Percentiles rank a stretch among this genome's conserved stretches.
Conservation (phyloP, 805 yeast species). For the Cyberlindnera misumaiensis region DNA sequence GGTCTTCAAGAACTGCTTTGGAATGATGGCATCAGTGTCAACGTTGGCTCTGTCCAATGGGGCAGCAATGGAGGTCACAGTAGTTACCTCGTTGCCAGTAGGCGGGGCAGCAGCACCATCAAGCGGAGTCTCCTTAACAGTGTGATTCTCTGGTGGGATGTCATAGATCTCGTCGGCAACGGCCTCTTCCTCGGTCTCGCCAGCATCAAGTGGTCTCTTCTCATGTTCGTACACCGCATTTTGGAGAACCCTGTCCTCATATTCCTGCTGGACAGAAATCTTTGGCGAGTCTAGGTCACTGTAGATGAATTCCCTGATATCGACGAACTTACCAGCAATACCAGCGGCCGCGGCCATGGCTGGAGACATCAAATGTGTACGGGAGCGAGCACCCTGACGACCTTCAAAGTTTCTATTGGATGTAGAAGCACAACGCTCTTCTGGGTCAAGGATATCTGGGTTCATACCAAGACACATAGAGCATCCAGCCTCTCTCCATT, state of each 20-base stretch:
- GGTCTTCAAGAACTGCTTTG: constrained; percentile 96
- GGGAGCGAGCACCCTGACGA: constrained; percentile 93
- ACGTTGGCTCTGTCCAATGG: constrained; percentile 93
- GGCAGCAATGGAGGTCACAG: constrained; percentile 82
- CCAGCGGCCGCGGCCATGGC: constrained; percentile 99
- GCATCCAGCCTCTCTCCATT: constrained; percentile 99
- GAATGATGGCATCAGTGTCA: constrained; percentile 98
- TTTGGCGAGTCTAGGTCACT: constrained; percentile 54
- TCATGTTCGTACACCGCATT: constrained; percentile 68
- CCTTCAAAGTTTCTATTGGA: constrained; percentile 99
- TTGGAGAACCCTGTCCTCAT: constrained; percentile 54
- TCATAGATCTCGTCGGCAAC: constrained; percentile 53
- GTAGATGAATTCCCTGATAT: constrained; percentile 77
- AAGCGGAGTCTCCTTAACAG: constrained; percentile 29
- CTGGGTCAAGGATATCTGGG: constrained; percentile 91
- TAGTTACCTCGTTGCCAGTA: constrained; percentile 70
- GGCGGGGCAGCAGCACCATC: constrained; percentile 30
- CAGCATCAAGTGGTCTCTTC: constrained; percentile 51
- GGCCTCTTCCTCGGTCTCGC: constrained; percentile 42
- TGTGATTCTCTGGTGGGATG: constrained; percentile 48
- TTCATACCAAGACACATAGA: constrained; percentile 99
- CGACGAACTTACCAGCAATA: constrained; percentile 82
- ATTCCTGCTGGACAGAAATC: constrained; percentile 38
- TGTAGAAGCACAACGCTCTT: constrained; percentile 97
- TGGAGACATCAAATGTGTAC: constrained; percentile 97